phyloP scores from a whole-genome alignment of 2,329 filamentous ascomycete genomes.

The Aspergillus persii region DNA sequence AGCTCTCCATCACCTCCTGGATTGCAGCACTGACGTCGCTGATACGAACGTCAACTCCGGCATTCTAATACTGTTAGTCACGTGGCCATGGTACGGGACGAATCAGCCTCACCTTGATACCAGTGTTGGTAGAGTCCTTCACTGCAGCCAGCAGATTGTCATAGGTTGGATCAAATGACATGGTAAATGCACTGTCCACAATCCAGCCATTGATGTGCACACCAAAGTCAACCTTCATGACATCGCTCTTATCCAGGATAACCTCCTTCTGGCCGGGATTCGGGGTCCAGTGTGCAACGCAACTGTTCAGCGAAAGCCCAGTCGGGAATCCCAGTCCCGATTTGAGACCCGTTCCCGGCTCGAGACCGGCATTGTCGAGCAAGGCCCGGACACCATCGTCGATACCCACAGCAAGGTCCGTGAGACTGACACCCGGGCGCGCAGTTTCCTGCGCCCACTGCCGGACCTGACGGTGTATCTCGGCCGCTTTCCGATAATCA shows the following conservation, averaged over 20 bases:
- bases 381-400: conserved; percentile 55
- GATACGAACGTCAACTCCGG: conserved; percentile 57
- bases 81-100: background rate
- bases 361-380: conserved; percentile 51
- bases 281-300: conserved; percentile 57
- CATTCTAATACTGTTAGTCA: conserved; percentile 34
- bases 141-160: conserved; percentile 73
- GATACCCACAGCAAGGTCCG: conserved; percentile 52
- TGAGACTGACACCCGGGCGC: conserved; percentile 51
- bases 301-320: conserved; percentile 54
- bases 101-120: conserved; percentile 37
- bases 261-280: conserved; percentile 65
- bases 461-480: conserved; percentile 56
- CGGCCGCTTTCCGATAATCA: conserved; percentile 57
- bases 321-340: conserved; percentile 58
- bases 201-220: conserved; percentile 79
- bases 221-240: conserved; percentile 80
- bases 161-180: conserved; percentile 72
- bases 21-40: conserved; percentile 57
- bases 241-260: conserved; percentile 68
- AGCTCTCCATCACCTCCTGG: conserved; percentile 62
- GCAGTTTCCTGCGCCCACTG: conserved; percentile 48
- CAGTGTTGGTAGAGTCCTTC: conserved; percentile 48
- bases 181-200: conserved; percentile 77
- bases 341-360: conserved; percentile 50